Conservation (phyloP, 2,329 filamentous ascomycete species). For the Fusarium kyushuense region DNA sequence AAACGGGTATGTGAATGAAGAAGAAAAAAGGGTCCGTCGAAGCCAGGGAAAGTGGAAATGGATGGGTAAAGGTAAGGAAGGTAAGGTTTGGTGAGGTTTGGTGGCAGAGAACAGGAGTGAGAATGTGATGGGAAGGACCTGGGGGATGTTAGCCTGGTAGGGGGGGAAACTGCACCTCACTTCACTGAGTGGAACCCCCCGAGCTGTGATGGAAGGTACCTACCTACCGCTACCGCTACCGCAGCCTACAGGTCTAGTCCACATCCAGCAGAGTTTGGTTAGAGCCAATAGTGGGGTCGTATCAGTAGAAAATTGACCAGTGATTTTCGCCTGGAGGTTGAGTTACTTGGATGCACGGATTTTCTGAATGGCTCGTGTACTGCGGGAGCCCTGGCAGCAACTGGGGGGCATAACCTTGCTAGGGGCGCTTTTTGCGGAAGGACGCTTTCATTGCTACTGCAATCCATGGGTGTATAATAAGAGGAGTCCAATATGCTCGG, state of each 20-base stretch:
- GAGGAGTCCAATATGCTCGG: conserved; percentile 1
- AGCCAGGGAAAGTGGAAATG: conserved; percentile 39
- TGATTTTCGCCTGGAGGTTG: conserved; percentile 16
- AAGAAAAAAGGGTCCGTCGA: conserved; percentile 45
- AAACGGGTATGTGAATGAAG: conserved; percentile 43
- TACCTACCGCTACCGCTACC: conserved; percentile 9
- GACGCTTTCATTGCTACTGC: background rate
- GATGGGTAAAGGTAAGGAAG: conserved; percentile 36
- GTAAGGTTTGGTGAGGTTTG: conserved; percentile 30
- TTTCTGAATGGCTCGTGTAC: conserved; percentile 40
- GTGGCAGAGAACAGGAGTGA: conserved; percentile 33
- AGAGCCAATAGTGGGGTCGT: conserved; percentile 31
- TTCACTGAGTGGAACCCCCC: conserved; percentile 37
- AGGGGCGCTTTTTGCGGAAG: conserved; percentile 27
- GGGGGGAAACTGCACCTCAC: conserved; percentile 42
- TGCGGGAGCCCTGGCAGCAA: conserved; percentile 48
- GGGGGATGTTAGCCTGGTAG: conserved; percentile 33
- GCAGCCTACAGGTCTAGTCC: conserved; percentile 19
- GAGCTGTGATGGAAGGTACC: conserved; percentile 13
- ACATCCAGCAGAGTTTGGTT: conserved; percentile 32
- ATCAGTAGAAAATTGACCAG: conserved; percentile 18
- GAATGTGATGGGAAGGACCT: conserved; percentile 32
- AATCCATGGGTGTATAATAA: conserved; percentile 4
- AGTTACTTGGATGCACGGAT: conserved; percentile 19
- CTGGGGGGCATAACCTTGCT: conserved; percentile 43